Conservation (phyloP, 257 asterid genomes). For the Ligustrum vulgare region DNA sequence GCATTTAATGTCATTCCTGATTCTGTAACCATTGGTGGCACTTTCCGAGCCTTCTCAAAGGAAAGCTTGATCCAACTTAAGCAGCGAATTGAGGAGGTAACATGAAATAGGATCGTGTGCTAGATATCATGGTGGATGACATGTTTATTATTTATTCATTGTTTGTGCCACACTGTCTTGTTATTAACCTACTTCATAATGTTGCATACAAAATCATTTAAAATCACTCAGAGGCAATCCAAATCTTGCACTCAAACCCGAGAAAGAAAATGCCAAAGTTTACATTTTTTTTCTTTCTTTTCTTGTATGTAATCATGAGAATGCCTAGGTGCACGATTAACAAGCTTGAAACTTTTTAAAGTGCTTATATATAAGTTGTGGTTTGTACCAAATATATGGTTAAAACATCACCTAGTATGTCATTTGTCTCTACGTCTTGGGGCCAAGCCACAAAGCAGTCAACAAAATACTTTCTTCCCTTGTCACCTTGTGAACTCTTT, state of each 20-base stretch:
- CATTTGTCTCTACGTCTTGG: background rate
- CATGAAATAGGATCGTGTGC: background rate
- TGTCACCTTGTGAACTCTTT: background rate
- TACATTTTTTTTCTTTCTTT: background rate
- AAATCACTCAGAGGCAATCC: too few species aligned
- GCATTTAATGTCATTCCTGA: conserved; percentile 94
- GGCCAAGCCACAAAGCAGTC: background rate
- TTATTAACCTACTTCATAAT: background rate
- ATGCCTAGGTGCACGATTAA: too few species aligned
- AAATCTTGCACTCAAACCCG: too few species aligned
- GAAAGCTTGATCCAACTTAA: conserved; percentile 66
- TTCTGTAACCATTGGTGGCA: conserved; percentile 91
- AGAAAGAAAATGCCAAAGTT: too few species aligned
- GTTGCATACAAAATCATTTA: background rate
- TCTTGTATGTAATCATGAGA: background rate
- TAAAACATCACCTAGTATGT: background rate
- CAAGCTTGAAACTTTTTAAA: too few species aligned
- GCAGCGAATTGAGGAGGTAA: conserved; percentile 79
- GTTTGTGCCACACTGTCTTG: background rate
- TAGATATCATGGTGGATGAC: background rate
- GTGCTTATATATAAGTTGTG: too few species aligned
- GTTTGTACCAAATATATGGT: too few species aligned
- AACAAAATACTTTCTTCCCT: background rate
- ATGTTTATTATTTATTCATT: background rate
- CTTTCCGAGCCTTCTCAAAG: conserved; percentile 78